Evolutionary conservation across 129 eudicot genomes (phyloP), one percentile per base, ranked within the genome.

Genomic region (Chrysanthemum seticuspe): DNA sequence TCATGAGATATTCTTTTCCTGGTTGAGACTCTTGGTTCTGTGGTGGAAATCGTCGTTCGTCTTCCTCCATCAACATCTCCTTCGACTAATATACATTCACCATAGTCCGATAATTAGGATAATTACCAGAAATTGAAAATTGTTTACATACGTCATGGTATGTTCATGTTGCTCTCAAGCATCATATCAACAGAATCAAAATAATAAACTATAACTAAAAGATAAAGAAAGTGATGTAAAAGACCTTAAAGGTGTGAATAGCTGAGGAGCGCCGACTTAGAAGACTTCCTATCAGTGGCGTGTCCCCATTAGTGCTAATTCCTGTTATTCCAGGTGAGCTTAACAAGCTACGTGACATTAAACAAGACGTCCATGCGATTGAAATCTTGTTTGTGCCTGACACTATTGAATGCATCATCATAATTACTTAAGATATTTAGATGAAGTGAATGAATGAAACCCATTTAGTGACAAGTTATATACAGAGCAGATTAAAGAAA

Each of bases 1-100:
- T 80, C 98, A 92, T 92, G 54, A 75, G 50, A 62, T 89, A 89
- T 75, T 89, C 94, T 61, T 85, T 86, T 16, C 98, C 96, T 1
- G 94, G 95, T 77, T 92, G 94, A 2, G 76, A 14, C 2, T 83
- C 85, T 66, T 92, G 97, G 34, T 76, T 75, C 75, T 92, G 96
- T 0, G 90, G 71, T 47, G 97, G 96, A 66, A 91, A 91, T 53
- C 71, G 50, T 18, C 75, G 71, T 6, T 82, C 81, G 1, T 65
- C 83, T 25, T 65, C 72, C n/a, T 16, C 65, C 57, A 1, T 62
- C n/a, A 12, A 4, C 62, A 16, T 63, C 31, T 47, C 79, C 55
- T 34, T 44, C 4, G 12, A 23, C 57, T 55, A 70, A 55, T 23
- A 66, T 16, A 23, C 25, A 16, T 2, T 63, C 56, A 66, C 56